Conservation (phyloP, 768 basidiomycete species). For the Kwoniella dejecticola region DNA sequence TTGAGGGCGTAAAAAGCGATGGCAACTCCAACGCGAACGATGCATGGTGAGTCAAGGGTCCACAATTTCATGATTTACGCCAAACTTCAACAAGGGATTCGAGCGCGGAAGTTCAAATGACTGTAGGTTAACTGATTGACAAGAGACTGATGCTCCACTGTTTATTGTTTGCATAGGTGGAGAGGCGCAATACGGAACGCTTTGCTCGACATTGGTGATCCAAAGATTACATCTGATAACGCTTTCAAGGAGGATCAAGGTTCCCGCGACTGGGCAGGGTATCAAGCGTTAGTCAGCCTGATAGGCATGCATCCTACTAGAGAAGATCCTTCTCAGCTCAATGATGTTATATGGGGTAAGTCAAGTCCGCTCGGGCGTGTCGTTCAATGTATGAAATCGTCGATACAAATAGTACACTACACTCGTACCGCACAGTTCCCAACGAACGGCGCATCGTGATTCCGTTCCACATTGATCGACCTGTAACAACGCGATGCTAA, state of each 20-base stretch:
- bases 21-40: background rate
- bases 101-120: too few relatives aligned
- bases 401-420: too few relatives aligned
- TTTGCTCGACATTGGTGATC: background rate
- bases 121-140: too few relatives aligned
- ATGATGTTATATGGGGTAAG: slow-evolving; percentile 3
- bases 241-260: background rate
- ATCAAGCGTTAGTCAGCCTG: background rate
- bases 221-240: background rate
- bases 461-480: too few relatives aligned
- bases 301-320: background rate
- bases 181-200: slow-evolving; percentile 2
- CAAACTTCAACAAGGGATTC: too few relatives aligned
- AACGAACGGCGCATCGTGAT: too few relatives aligned
- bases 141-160: too few relatives aligned
- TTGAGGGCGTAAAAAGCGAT: background rate
- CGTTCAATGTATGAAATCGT: too few relatives aligned
- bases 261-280: slow-evolving; percentile 7
- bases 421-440: too few relatives aligned
- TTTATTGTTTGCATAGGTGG: too few relatives aligned
- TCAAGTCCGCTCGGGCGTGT: background rate
- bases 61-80: too few relatives aligned
- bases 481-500: too few relatives aligned
- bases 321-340: background rate
- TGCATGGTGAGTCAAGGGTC: background rate